A percentile compares a stretch with the other conserved stretches of the same genome.
phyloP scores from a whole-genome alignment of 805 yeast genomes.

The Saccharomycopsis sp. region DNA sequence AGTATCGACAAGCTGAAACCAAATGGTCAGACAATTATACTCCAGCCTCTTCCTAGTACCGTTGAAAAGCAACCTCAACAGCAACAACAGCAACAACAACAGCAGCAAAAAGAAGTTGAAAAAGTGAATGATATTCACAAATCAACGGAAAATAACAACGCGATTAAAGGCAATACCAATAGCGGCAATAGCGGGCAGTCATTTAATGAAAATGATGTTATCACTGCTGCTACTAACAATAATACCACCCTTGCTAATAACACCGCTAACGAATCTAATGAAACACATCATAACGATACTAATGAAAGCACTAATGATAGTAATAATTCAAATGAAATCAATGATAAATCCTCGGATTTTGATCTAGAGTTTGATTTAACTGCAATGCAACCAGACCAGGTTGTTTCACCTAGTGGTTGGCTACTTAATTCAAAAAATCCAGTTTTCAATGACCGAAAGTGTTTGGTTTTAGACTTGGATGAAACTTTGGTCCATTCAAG shows the following conservation, averaged over 20 bases:
- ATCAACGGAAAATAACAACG: not conserved
- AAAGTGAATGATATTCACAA: not conserved
- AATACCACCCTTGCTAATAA: not conserved
- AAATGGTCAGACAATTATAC: not conserved
- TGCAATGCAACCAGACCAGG: constrained; percentile 65
- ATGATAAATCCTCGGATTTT: constrained; percentile 25
- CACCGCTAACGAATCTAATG: not conserved
- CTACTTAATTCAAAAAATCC: constrained; percentile 51
- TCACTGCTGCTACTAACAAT: not conserved
- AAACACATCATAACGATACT: not conserved
- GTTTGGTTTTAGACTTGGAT: constrained; percentile 86
- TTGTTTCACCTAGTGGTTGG: constrained; percentile 56
- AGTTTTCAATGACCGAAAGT: constrained; percentile 58
- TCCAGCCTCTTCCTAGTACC: not conserved
- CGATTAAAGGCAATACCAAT: not conserved
- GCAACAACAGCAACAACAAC: not conserved
- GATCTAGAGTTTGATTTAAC: constrained; percentile 46
- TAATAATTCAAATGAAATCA: constrained; percentile 5
- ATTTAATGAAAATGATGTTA: not conserved
- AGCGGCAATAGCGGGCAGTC: not conserved
- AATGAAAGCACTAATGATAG: not conserved
- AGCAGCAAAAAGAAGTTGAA: not conserved
- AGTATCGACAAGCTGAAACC: not conserved
- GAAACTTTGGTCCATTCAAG: constrained; percentile 96
- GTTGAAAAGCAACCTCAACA: not conserved